Evolutionary conservation across 2,329 filamentous ascomycete species (phyloP), one percentile per base, ranked within the genome.

Genomic region (Penicillium sp.): DNA sequence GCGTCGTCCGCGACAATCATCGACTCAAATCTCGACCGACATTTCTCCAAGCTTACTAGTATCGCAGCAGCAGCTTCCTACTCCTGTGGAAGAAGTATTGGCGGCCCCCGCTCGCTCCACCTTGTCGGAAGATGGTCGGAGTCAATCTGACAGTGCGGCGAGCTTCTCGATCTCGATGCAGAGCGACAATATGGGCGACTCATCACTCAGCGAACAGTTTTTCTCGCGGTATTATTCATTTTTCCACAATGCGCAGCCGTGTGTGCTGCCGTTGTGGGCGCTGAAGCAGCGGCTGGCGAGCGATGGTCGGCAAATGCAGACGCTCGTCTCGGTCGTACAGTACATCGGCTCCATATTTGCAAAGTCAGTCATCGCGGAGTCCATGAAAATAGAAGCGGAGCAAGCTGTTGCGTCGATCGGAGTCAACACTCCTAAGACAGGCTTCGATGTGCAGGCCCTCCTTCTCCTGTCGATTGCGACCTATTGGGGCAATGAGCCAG

Each of bases 171-270:
- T 15, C 19, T 61, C 59, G 11, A 26, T 26, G 19, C 19, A 53
- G 21, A 62, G 55, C 31, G 56, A 62, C 21, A 45, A 48, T 23
- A 4, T 51, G 7, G 56, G 55, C 45, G 49, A 58, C 26, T 48
- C 60, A 13, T 49, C 31, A 11, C 35, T 58, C 29, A 15, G 31
- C 6, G 57, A 63, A 7, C 56, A 51, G 13, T 54, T 58, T 1
- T 15, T 66, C 38, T 52, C 58, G 19, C 62, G 65, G 19, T 73
- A 71, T 46, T 74, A 73, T 62, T 63, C 64, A 8, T 65, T 64
- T 51, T 73, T 74, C 56, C 70, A 72, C 49, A 46, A 56, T 19
- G 62, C 67, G 2, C 70, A 74, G 46, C 69, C 71, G 1, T 69
- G 64, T 26, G 65, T 69, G 9, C 60, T 73, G 7, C 71, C 70